phyloP scores from a whole-genome alignment of 2,329 filamentous ascomycete species.

The Colletotrichum phormii region DNA sequence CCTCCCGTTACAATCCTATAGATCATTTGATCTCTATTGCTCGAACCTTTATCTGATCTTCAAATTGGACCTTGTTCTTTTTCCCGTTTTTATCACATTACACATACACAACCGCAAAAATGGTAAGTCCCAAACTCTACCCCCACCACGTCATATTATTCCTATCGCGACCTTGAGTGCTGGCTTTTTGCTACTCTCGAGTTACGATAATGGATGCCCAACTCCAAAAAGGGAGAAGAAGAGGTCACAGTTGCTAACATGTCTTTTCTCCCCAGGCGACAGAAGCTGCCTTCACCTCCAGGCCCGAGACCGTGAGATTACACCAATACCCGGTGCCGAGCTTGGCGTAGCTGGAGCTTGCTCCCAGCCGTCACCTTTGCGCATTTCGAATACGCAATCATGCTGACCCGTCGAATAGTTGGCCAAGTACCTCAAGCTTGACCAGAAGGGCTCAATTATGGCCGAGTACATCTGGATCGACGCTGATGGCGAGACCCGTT shows the following conservation, averaged over 20 bases:
- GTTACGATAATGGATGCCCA: not conserved
- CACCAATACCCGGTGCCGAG: not conserved
- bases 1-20: constrained; percentile 5
- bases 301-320: constrained; percentile 48
- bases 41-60: not conserved
- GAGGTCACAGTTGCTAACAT: constrained; percentile 32
- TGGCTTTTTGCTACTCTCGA: not conserved
- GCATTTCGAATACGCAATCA: constrained; percentile 14
- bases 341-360: not conserved
- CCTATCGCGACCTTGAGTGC: not conserved
- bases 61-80: not conserved
- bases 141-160: not conserved
- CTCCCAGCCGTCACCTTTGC: not conserved
- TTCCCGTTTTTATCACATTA: constrained; percentile 15
- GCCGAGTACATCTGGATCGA: constrained; percentile 99
- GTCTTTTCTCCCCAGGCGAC: constrained; percentile 40
- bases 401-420: constrained; percentile 66
- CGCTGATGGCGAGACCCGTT: constrained; percentile 82
- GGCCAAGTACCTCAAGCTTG: constrained; percentile 90
- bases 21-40: constrained; percentile 14
- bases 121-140: constrained; percentile 38
- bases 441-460: constrained; percentile 89
- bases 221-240: not conserved
- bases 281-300: constrained; percentile 44
- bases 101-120: constrained; percentile 37